Evolutionary conservation across 768 basidiomycete genomes (phyloP), one percentile per base, ranked within the genome.

Genomic region (Pleurotus cornucopiae): DNA sequence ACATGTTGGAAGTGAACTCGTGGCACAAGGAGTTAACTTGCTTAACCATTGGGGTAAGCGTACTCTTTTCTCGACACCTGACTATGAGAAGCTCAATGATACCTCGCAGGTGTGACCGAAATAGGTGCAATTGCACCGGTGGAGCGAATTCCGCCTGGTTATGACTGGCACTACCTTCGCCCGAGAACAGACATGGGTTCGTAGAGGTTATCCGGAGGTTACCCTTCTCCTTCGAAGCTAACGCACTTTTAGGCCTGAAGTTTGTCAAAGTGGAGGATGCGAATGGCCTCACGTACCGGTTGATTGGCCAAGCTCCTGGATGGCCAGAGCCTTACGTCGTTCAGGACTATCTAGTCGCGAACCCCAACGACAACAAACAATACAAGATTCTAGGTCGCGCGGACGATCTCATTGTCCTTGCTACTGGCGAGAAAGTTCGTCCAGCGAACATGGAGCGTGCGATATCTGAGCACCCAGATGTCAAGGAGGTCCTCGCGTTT

Each of bases 361-460:
- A 76, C 44, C 74, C 76, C 0, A 30, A 49, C 1, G 63, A 69
- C 49, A 57, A 58, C 18, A 64, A 59, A 23, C 72, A 75, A 46
- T 69, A 68, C 59, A 65, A 61, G 16, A 71, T 77, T 30, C 61
- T 71, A 25, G 74, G 73, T 4, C 69, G 75, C 14, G 66, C 69
- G 2, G 75, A 77, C 54, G 74, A 77, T 49, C 66, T 77, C 18
- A 57, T 78, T 7, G 74, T 78, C 37, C 68, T 78, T 12, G 69
- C 71, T 5, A 77, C 71, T 0, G 76, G 76, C 7, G 76, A 77
- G 59, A 77, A 77, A 60, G 64, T 76, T 14, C 64, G 67, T 1
- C 73, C 75, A 16, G 61, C 69, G 3, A 63, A 26, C 39, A 55
- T 73, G 41, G 75, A 77, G 60, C 58, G 58, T 5, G 63, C 63